Percentiles rank a stretch among this genome's conserved stretches.
phyloP scores from a whole-genome alignment of 78 protist genomes.

The Dictyostelium intermedium region DNA sequence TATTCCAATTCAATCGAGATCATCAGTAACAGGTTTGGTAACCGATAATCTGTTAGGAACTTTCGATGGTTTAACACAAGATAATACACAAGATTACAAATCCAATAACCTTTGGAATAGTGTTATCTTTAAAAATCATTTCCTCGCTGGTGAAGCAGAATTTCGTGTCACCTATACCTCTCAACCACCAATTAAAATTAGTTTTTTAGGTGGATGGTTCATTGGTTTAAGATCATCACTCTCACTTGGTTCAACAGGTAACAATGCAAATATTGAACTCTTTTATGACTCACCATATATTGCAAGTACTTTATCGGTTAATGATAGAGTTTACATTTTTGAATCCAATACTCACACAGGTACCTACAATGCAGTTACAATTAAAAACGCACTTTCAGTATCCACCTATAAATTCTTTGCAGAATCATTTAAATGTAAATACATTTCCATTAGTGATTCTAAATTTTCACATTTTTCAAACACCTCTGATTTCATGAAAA shows the following conservation, averaged over 20 bases:
- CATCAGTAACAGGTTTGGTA: neutral
- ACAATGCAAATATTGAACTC: neutral
- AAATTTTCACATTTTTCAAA: neutral
- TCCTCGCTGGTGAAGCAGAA: neutral
- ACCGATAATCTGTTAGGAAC: neutral
- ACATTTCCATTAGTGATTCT: neutral
- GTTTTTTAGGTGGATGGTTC: neutral
- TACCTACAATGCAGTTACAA: neutral
- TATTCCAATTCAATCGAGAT: slow-evolving; percentile 1
- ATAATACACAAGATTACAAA: neutral
- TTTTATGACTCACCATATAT: neutral
- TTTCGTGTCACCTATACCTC: neutral
- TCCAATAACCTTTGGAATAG: neutral
- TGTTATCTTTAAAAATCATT: neutral
- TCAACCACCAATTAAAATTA: neutral
- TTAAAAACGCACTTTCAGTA: neutral
- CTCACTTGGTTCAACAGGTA: neutral
- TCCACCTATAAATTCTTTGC: neutral
- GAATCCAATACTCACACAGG: neutral
- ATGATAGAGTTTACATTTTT: neutral
- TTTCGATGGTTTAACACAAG: neutral
- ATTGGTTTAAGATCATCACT: neutral
- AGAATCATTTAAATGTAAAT: neutral
- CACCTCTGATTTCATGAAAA: neutral
- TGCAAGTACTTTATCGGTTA: neutral